Conservation (phyloP, 257 asterid genomes). For the Solanum bukasovii region DNA sequence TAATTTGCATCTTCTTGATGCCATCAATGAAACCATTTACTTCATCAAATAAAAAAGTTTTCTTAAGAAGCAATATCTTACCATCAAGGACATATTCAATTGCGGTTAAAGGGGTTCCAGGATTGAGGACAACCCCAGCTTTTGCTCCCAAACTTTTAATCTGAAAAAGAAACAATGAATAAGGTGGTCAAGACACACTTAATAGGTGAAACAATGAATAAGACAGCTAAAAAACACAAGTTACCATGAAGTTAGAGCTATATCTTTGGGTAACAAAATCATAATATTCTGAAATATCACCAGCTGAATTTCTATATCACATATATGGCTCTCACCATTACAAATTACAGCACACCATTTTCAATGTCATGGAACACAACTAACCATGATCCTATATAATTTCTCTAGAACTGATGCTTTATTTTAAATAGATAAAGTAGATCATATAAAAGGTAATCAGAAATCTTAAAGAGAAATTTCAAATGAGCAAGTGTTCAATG, state of each 20-base stretch:
- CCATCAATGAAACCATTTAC: not conserved
- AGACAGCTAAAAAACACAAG: not conserved
- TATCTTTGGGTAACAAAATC: not conserved
- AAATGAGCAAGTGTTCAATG: not conserved
- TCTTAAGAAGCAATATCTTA: constrained; percentile 24
- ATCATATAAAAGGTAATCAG: not conserved
- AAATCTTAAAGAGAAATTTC: no score
- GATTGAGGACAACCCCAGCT: constrained; percentile 99
- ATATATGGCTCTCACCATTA: not conserved
- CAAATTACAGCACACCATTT: not conserved
- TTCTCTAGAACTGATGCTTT: not conserved
- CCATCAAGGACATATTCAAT: constrained; percentile 95
- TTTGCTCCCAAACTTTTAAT: constrained; percentile 87
- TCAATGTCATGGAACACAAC: not conserved
- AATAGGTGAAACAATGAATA: not conserved
- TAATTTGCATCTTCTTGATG: not conserved
- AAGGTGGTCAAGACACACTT: constrained; percentile 6
- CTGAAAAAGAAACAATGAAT: constrained; percentile 24
- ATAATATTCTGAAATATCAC: not conserved
- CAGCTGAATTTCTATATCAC: not conserved
- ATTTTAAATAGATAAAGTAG: not conserved
- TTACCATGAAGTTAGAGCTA: not conserved
- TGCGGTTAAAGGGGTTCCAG: constrained; percentile 74
- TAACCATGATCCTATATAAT: not conserved
- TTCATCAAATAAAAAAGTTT: not conserved